Conservation (phyloP, 805 yeast species). For the Pichia nanzhaoensis region DNA sequence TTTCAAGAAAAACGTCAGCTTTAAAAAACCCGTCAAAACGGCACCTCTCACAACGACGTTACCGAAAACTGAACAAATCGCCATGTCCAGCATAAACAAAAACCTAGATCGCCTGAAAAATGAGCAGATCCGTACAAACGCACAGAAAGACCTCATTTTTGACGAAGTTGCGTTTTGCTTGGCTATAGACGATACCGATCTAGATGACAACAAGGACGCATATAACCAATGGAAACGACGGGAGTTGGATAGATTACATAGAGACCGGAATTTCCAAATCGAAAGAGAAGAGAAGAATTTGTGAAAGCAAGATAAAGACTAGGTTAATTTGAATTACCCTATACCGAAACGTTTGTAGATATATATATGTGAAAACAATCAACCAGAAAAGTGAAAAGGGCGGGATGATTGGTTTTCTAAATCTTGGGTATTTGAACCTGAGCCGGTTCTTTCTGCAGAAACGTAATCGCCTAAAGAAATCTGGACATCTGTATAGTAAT, state of each 20-base stretch:
- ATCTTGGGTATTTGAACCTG: neutral
- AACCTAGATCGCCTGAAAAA: constrained; percentile 2
- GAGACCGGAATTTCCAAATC: constrained; percentile 24
- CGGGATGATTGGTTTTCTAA: constrained; percentile 1
- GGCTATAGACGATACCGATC: constrained; percentile 49
- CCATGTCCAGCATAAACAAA: constrained; percentile 3
- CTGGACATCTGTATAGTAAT: constrained; percentile 11
- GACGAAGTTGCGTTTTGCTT: constrained; percentile 13
- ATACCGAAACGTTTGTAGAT: too few relatives aligned
- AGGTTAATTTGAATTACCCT: too few relatives aligned
- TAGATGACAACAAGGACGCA: constrained; percentile 40
- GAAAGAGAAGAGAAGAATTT: constrained; percentile 20
- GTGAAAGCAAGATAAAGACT: too few relatives aligned
- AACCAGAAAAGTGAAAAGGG: constrained; percentile 4
- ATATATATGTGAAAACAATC: too few relatives aligned
- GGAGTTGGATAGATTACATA: constrained; percentile 27
- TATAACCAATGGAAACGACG: constrained; percentile 28
- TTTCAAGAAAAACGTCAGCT: neutral
- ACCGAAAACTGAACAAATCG: neutral
- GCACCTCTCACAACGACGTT: neutral
- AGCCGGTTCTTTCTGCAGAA: constrained; percentile 8
- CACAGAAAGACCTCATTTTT: neutral
- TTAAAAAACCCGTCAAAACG: neutral
- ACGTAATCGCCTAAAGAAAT: constrained; percentile 7
- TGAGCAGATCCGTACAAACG: neutral